phyloP scores from a whole-genome alignment of 2,329 filamentous ascomycete species.

The Xylaria sp. region DNA sequence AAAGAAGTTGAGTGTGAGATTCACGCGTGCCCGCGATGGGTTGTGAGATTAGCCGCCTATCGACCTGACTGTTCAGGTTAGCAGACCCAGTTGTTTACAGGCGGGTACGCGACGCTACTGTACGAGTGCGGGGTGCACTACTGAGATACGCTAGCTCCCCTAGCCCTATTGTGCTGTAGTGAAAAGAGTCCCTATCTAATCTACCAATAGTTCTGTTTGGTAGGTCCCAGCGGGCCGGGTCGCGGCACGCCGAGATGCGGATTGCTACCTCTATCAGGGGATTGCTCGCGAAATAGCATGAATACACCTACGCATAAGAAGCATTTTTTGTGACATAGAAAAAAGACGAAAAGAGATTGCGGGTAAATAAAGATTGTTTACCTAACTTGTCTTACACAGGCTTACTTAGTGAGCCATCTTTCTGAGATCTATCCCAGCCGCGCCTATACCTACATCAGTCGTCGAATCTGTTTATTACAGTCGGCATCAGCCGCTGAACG shows the following conservation, averaged over 20 bases:
- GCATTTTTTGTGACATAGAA: no score
- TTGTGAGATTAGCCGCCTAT: slow-evolving; percentile 16
- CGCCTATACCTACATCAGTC: no score
- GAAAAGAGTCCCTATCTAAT: neutral
- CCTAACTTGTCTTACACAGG: no score
- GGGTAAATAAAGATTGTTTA: no score
- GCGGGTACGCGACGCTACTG: neutral
- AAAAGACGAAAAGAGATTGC: no score
- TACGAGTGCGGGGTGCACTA: neutral
- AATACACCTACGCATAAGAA: no score
- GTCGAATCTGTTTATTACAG: no score
- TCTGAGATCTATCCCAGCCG: no score
- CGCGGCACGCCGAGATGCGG: slow-evolving; percentile 17
- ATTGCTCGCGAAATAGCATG: no score
- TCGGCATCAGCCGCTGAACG: no score
- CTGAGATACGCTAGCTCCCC: neutral
- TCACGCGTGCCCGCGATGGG: slow-evolving; percentile 9
- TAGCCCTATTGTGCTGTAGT: neutral
- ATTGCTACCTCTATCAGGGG: neutral
- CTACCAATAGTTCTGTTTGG: neutral
- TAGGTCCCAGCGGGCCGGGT: slow-evolving; percentile 20
- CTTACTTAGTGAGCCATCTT: no score
- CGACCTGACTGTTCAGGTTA: slow-evolving; percentile 40
- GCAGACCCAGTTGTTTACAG: neutral
- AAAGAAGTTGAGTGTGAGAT: slow-evolving; percentile 23